Conservation (phyloP, 306 rosid species). For the Cicer cuneatum region DNA sequence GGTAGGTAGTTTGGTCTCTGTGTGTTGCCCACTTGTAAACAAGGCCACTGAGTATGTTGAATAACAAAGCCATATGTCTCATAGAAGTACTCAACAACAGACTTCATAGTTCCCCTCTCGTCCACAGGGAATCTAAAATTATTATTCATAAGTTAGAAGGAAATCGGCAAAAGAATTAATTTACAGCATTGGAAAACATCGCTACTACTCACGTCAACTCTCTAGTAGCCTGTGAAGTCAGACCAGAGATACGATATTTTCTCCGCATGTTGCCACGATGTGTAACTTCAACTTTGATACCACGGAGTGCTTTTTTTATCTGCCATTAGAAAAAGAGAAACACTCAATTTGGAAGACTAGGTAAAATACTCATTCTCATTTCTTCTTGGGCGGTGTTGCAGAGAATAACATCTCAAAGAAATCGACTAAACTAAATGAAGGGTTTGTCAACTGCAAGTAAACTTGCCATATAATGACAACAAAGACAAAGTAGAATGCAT, state of each 20-base stretch:
- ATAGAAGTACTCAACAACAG: constrained; percentile 85
- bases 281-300: constrained; percentile 95
- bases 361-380: background rate
- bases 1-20: constrained; percentile 94
- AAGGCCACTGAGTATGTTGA: constrained; percentile 94
- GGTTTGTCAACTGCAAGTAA: background rate
- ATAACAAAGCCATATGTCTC: constrained; percentile 90
- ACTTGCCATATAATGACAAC: background rate
- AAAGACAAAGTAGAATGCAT: background rate
- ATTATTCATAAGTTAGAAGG: constrained; percentile 19
- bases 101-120: constrained; percentile 90
- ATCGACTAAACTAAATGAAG: background rate
- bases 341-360: background rate
- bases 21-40: constrained; percentile 91
- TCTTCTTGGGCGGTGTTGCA: background rate
- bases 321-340: constrained; percentile 38
- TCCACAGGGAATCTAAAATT: constrained; percentile 85
- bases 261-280: constrained; percentile 97
- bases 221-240: constrained; percentile 91
- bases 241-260: constrained; percentile 87
- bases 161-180: constrained; percentile 20
- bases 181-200: background rate
- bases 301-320: constrained; percentile 96
- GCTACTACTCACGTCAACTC: constrained; percentile 75
- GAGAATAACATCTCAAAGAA: background rate